Evolutionary conservation across 345 rosid species (phyloP).

Genomic region (Eutrema japonicum): DNA sequence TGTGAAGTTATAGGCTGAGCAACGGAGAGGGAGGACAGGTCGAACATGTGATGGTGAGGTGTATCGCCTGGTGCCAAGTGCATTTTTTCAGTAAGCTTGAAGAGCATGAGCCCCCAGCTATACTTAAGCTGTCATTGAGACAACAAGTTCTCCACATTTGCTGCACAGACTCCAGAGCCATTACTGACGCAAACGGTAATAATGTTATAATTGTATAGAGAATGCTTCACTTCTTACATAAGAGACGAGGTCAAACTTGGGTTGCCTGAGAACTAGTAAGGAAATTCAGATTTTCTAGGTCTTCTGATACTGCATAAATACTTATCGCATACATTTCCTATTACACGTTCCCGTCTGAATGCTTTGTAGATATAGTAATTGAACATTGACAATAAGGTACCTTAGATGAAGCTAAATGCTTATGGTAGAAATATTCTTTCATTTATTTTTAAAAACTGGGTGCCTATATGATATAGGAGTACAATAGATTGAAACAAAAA

Average conservation of each 20-base stretch:
- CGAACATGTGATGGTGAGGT: slow-evolving; percentile 95
- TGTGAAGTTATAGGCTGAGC: slow-evolving; percentile 74
- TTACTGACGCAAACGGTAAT: slow-evolving; percentile 86
- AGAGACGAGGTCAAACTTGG: slow-evolving; percentile 11
- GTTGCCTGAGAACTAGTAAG: slow-evolving; percentile 24
- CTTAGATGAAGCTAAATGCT: slow-evolving; percentile 26
- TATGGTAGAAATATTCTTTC: slow-evolving; percentile 15
- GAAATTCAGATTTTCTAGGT: slow-evolving; percentile 23
- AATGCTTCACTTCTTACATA: slow-evolving; percentile 9
- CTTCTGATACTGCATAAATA: slow-evolving; percentile 20
- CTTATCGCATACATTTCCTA: slow-evolving; percentile 8
- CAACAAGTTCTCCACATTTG: slow-evolving; percentile 82
- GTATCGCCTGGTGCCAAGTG: slow-evolving; percentile 81
- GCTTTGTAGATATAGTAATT: slow-evolving; percentile 19
- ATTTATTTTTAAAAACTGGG: background rate
- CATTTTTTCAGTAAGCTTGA: slow-evolving; percentile 71
- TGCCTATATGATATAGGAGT: slow-evolving; percentile 15
- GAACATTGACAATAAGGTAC: slow-evolving; percentile 22
- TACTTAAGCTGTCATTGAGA: slow-evolving; percentile 77
- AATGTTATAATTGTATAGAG: slow-evolving; percentile 2
- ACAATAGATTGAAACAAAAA: slow-evolving; percentile 3
- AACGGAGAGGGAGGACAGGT: slow-evolving; percentile 95
- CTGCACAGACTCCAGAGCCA: slow-evolving; percentile 81
- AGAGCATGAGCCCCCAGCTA: slow-evolving; percentile 73
- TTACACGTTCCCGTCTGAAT: slow-evolving; percentile 15